Evolutionary conservation across 2,329 filamentous ascomycete species (phyloP), one percentile per base, ranked within the genome.

Genomic region (Alternaria sp.): DNA sequence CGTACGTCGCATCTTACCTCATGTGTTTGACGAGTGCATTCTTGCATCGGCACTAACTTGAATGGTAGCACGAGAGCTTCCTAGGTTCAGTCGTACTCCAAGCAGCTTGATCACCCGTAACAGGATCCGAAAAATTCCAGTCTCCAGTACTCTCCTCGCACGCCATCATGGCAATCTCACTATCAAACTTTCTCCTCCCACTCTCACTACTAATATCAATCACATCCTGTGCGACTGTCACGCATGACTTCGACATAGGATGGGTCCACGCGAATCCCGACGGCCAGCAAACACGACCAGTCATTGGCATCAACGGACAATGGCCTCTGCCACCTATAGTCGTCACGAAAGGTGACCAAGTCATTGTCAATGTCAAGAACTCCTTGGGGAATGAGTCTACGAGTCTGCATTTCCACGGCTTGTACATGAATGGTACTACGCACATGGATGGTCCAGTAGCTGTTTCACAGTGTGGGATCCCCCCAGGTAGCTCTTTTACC

Each of bases 371-470:
- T 32, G 83, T 93, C 52, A 80, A 87, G 66, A 94, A 94, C 68
- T 83, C 85, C 22, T 86, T 90, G 0, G 81, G 82, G 12, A 91
- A 93, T 66, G 76, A 86, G 66, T 86, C 84, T 12, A 90, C 89
- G 9, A 86, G 85, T 38, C 82, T 94, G 5, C 92, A 94, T 73
- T 94, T 91, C 75, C 92, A 94, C 67, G 92, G 92, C 16, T 84
- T 94, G 64, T 92, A 88, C 72, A 90, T 93, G 73, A 92, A 92
- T 66, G 90, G 90, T 11, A 91, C 90, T 0, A 92, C 88, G 60
- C 84, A 84, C 58, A 92, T 92, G 89, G 91, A 94, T 70, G 92
- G 91, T 0, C 85, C 90, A 1, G 82, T 87, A 0, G 89, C 86
- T 36, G 84, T 92, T 5, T 89, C 86, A 0, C 90, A 79, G 52